Evolutionary conservation across 129 eudicot species (phyloP).

Genomic region (Artemisia argyi): DNA sequence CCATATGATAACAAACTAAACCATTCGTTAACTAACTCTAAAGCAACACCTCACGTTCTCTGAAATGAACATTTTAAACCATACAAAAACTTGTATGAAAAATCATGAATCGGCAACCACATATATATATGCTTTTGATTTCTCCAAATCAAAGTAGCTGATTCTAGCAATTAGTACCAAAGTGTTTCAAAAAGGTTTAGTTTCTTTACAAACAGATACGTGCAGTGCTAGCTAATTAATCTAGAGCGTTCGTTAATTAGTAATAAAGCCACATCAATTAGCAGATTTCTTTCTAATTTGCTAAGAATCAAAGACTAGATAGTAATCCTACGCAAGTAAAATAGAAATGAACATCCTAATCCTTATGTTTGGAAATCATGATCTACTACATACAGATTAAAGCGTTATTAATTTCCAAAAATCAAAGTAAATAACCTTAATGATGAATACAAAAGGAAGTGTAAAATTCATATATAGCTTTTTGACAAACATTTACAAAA

Average conservation of each 20-base stretch:
- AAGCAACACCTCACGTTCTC: no score
- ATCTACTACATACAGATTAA: neutral
- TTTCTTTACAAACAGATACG: no score
- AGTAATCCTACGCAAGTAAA: neutral
- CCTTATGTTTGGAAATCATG: neutral
- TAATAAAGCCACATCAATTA: constrained; percentile 5
- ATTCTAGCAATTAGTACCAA: no score
- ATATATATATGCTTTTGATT: no score
- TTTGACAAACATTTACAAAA: constrained; percentile 14
- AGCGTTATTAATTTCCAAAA: neutral
- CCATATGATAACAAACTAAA: neutral
- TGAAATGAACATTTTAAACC: no score
- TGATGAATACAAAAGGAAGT: constrained; percentile 10
- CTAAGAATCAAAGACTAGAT: neutral
- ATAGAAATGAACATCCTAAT: neutral
- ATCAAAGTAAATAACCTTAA: neutral
- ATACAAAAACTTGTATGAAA: no score
- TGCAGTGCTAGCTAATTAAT: no score
- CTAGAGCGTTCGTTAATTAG: neutral
- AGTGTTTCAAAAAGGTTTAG: no score
- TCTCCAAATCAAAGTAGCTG: no score
- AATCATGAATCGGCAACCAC: no score
- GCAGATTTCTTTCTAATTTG: neutral
- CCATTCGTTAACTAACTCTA: no score
- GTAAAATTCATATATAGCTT: neutral